phyloP scores from a whole-genome alignment of 257 asterid species.

The Paraleonurus japonicus region DNA sequence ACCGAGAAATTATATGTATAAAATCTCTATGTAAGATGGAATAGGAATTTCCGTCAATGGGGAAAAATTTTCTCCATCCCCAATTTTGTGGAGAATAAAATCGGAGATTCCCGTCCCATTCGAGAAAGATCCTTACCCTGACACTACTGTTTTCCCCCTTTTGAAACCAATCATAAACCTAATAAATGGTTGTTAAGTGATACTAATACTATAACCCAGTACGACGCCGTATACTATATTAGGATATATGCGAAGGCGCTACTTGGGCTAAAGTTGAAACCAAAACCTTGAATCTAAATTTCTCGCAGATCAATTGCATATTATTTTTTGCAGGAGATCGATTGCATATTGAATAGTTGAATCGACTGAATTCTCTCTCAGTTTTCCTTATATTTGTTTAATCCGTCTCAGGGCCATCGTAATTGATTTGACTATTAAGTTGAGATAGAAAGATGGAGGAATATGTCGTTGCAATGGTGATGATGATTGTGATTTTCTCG shows the following conservation, averaged over 20 bases:
- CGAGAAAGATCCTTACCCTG: too few species aligned
- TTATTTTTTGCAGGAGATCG: too few species aligned
- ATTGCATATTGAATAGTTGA: neutral
- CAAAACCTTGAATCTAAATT: conserved; percentile 16
- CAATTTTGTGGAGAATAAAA: too few species aligned
- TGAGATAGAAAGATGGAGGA: conserved; percentile 60
- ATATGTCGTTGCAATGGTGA: conserved; percentile 53
- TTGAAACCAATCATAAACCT: too few species aligned
- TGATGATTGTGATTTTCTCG: conserved; percentile 63
- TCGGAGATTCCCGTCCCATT: too few species aligned
- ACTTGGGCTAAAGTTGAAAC: neutral
- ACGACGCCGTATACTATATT: conserved; percentile 15
- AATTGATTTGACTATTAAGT: neutral
- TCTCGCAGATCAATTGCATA: neutral
- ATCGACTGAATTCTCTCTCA: neutral
- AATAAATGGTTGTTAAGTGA: too few species aligned
- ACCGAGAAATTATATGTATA: too few species aligned
- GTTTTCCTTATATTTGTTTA: neutral
- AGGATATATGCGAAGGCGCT: neutral
- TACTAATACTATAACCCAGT: too few species aligned
- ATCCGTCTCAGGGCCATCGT: conserved; percentile 1
- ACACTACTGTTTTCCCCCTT: too few species aligned
- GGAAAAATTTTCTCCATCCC: too few species aligned
- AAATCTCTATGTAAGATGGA: too few species aligned
- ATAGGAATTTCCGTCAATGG: too few species aligned